phyloP scores from a whole-genome alignment of 2,329 filamentous ascomycete species.

The Diplodia scrobiculata region DNA sequence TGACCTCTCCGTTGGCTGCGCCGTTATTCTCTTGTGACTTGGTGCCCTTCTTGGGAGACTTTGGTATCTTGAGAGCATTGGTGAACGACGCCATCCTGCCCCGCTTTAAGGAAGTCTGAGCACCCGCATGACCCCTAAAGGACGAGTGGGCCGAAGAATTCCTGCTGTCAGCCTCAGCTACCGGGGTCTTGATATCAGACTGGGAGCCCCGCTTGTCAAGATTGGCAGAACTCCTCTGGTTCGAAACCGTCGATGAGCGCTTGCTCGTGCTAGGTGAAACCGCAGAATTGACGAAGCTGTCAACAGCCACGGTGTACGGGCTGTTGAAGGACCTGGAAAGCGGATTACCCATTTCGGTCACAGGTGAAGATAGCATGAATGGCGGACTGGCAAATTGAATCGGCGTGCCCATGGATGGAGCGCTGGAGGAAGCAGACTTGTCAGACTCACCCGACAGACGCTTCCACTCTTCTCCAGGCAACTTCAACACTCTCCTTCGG shows the following conservation, averaged over 20 bases:
- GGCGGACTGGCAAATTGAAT: not conserved
- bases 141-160: not conserved
- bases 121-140: not conserved
- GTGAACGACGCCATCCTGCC: not conserved
- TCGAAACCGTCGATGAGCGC: not conserved
- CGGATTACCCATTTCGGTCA: not conserved
- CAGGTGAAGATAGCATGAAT: not conserved
- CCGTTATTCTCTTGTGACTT: not conserved
- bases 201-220: not conserved
- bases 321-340: not conserved
- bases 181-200: not conserved
- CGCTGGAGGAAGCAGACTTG: not conserved
- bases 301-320: not conserved
- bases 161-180: not conserved
- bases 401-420: not conserved
- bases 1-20: not conserved
- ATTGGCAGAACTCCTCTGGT: not conserved
- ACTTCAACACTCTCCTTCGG: not conserved
- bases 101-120: conserved; percentile 7
- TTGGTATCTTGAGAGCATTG: not conserved
- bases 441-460: not conserved
- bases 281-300: not conserved
- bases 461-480: not conserved
- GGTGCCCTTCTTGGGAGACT: not conserved
- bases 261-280: not conserved